A percentile compares a stretch with the other conserved stretches of the same genome.
Conservation (phyloP, 1,284 basidiomycete genomes). For the Ustilago crameri region DNA sequence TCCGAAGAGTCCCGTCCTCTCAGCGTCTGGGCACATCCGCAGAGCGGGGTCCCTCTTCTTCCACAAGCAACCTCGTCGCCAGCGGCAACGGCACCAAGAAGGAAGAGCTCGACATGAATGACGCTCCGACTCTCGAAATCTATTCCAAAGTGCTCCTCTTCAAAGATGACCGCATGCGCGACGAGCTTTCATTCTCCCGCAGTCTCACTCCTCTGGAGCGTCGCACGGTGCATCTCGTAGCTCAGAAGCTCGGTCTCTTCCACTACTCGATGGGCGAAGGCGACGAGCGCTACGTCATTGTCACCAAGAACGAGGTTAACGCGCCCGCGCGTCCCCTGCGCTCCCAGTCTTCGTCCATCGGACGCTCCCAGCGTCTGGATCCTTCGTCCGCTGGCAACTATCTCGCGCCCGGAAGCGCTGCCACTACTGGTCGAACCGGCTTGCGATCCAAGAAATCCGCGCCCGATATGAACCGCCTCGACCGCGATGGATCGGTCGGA, state of each 20-base stretch:
- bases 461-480: constrained; percentile 63
- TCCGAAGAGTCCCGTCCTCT: constrained; percentile 44
- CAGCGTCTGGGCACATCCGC: constrained; percentile 22
- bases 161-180: constrained; percentile 97
- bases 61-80: constrained; percentile 66
- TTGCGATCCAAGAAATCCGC: constrained; percentile 64
- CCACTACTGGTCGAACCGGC: constrained; percentile 54
- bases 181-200: constrained; percentile 93
- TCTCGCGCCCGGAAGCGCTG: constrained; percentile 47
- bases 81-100: constrained; percentile 71
- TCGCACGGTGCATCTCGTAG: constrained; percentile 92
- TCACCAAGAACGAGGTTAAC: constrained; percentile 69
- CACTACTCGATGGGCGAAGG: constrained; percentile 93
- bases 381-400: constrained; percentile 25
- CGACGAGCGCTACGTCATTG: constrained; percentile 90
- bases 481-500: constrained; percentile 18
- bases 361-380: constrained; percentile 41
- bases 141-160: constrained; percentile 96
- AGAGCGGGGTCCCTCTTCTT: constrained; percentile 32
- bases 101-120: constrained; percentile 84
- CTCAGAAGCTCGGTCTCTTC: constrained; percentile 92
- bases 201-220: constrained; percentile 85
- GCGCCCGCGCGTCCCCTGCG: constrained; percentile 45
- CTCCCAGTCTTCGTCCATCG: constrained; percentile 58
- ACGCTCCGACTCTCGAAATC: constrained; percentile 92